Conservation (phyloP, 257 asterid genomes). For the Lycium ferocissimum region DNA sequence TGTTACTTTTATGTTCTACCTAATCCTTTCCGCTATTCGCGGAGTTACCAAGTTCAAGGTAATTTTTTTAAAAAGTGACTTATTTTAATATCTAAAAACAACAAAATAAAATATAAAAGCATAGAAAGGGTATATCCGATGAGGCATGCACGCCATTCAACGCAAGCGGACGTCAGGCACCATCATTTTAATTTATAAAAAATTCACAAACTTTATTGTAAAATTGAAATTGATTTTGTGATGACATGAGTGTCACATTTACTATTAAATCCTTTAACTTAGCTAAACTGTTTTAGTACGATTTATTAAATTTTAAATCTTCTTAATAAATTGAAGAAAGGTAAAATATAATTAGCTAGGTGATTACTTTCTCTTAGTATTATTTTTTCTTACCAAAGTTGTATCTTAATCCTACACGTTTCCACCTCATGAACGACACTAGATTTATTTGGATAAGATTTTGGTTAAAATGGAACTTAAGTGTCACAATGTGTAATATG, state of each 20-base stretch:
- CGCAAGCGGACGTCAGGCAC: background rate
- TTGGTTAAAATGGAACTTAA: background rate
- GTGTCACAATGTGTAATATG: background rate
- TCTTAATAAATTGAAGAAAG: background rate
- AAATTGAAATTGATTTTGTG: background rate
- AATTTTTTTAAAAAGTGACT: background rate
- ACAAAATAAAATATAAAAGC: background rate
- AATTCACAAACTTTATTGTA: no score
- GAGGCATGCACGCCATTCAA: constrained; percentile 19
- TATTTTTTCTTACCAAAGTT: background rate
- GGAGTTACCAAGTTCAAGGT: background rate
- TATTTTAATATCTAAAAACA: background rate
- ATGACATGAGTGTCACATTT: background rate
- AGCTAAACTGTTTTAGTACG: background rate
- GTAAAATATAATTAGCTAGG: background rate
- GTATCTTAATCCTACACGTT: background rate
- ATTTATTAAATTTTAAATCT: background rate
- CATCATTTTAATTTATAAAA: background rate
- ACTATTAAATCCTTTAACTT: background rate
- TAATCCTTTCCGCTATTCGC: background rate
- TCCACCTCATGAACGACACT: background rate
- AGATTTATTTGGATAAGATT: background rate
- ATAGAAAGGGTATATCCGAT: background rate
- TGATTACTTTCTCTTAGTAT: background rate
- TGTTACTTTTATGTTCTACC: background rate